phyloP scores from a whole-genome alignment of 768 basidiomycete species.

The Russula ochroleuca region DNA sequence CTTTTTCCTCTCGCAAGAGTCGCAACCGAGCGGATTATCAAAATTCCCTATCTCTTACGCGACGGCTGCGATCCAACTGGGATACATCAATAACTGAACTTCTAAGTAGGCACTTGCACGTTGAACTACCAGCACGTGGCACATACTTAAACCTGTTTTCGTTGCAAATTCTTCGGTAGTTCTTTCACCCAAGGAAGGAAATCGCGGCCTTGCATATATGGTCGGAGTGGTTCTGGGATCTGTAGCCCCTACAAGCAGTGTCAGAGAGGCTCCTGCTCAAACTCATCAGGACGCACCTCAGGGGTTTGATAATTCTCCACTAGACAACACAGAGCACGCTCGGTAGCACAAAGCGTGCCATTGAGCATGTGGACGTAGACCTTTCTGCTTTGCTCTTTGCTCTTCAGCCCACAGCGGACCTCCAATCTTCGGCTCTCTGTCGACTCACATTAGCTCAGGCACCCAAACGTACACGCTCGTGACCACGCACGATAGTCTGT shows the following conservation, averaged over 20 bases:
- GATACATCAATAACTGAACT: slow-evolving; percentile 16
- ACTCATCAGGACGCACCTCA: slow-evolving; percentile 55
- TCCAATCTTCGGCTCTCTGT: slow-evolving; percentile 90
- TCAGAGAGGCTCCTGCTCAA: neutral
- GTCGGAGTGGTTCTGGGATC: slow-evolving; percentile 84
- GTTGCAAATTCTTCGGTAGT: slow-evolving; percentile 71
- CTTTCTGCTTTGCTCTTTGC: slow-evolving; percentile 85
- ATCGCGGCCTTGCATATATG: slow-evolving; percentile 95
- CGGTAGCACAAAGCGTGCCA: slow-evolving; percentile 94
- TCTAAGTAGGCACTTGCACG: slow-evolving; percentile 18
- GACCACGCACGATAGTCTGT: slow-evolving; percentile 90
- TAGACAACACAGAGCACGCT: slow-evolving; percentile 92
- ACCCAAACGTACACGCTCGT: neutral
- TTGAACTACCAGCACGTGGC: slow-evolving; percentile 2
- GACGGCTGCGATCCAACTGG: slow-evolving; percentile 1
- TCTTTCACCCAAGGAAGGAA: slow-evolving; percentile 82
- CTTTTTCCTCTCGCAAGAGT: slow-evolving; percentile 1
- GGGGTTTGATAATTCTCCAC: slow-evolving; percentile 99
- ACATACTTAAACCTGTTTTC: slow-evolving; percentile 51
- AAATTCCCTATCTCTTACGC: neutral
- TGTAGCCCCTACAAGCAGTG: slow-evolving; percentile 63
- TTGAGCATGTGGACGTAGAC: slow-evolving; percentile 99
- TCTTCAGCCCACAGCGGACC: slow-evolving; percentile 88
- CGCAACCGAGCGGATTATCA: slow-evolving; percentile 3
- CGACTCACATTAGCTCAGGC: slow-evolving; percentile 11